A percentile compares a stretch with the other conserved stretches of the same genome.
Conservation (phyloP, 345 rosid genomes). For the Fremontodendron californicum region DNA sequence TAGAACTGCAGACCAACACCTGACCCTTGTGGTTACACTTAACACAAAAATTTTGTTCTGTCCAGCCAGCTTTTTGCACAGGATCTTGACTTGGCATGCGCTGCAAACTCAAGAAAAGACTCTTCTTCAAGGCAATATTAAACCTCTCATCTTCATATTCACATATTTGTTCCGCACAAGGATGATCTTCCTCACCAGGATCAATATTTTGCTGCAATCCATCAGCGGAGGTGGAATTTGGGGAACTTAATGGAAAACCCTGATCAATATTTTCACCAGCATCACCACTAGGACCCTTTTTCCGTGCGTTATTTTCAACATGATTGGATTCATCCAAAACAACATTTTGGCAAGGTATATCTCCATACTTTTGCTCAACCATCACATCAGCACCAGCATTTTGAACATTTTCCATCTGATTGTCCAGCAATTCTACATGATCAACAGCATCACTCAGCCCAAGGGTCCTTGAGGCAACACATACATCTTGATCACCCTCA, state of each 20-base stretch:
- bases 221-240: conserved; percentile 6
- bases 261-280: not conserved
- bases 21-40: conserved; percentile 49
- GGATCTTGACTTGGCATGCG: conserved; percentile 19
- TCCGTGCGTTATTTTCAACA: conserved; percentile 14
- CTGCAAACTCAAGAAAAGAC: conserved; percentile 35
- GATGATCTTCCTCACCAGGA: conserved; percentile 11
- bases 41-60: conserved; percentile 40
- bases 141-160: conserved; percentile 24
- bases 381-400: conserved; percentile 12
- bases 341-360: not conserved
- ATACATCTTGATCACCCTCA: conserved; percentile 18
- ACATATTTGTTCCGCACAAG: conserved; percentile 25
- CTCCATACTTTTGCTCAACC: not conserved
- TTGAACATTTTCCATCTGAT: conserved; percentile 9
- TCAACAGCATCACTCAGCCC: conserved; percentile 14
- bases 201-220: conserved; percentile 8
- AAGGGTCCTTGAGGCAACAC: conserved; percentile 15
- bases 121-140: conserved; percentile 34
- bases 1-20: conserved; percentile 40
- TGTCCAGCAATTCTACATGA: conserved; percentile 15
- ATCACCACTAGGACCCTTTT: conserved; percentile 9
- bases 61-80: conserved; percentile 21
- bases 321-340: conserved; percentile 19
- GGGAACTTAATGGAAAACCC: not conserved